Evolutionary conservation across 2,329 filamentous ascomycete genomes (phyloP), one percentile per base, ranked within the genome.

Genomic region (Stemphylium vesicarium): DNA sequence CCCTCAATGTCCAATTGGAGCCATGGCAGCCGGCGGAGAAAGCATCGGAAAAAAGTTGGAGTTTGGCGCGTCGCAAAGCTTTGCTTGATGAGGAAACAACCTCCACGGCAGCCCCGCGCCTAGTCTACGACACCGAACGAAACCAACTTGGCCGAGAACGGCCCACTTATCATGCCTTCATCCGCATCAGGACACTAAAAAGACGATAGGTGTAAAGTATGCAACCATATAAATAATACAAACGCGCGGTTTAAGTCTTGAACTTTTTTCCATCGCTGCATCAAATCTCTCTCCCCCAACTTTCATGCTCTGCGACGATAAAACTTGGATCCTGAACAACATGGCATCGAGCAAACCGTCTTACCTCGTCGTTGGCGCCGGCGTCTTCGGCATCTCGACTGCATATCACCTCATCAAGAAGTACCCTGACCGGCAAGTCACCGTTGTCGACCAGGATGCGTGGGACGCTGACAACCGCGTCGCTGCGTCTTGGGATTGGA

Each of bases 401-500:
- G 72, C 77, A 31, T 75, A 73, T 59, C 70, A 77, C 36, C 69
- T 77, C 12, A 75, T 74, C 56, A 66, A 73, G 49, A 76, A 76
- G 56, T 77, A 78, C 53, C 77, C 77, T 3, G 60, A 72, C 39
- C 76, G 76, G 26, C 66, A 69, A 11, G 59, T 79, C 33, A 79
- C 77, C 1, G 65, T 79, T 15, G 70, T 79, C 24, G 77, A 79
- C 50, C 73, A 53, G 46, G 70, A 72, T 37, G 66, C 70, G 1
- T 72, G 62, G 50, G 65, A 71, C 39, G 68, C 66, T 42, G 62
- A 67, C 51, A 74, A 49, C 63, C 69, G 68, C 43, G 66, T 78
- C 26, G 87, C 86, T 29, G 88, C 88, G 0, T 90, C 88, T 0
- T 88, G 85, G 79, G 88, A 91, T 75, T 86, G 87, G 82, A 90